Evolutionary conservation across 2,329 filamentous ascomycete genomes (phyloP), one percentile per base, ranked within the genome.

Genomic region (Xylariales sp.): DNA sequence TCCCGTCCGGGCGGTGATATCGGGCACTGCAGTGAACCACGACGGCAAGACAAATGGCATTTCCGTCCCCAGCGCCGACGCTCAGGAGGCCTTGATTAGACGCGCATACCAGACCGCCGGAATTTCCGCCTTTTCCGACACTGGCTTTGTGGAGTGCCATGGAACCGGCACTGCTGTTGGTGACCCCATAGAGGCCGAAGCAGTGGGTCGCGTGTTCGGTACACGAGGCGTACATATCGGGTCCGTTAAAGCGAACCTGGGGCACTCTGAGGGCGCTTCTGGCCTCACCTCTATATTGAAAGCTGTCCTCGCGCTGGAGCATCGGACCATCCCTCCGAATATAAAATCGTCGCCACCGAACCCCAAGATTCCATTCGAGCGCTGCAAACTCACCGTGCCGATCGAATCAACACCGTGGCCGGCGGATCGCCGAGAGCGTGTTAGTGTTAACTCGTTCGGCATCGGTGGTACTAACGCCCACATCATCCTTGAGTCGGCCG

Each of bases 41-140:
- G 67, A 72, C 40, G 72, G 72, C 2, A 53, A 38, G 18, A 57
- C 70, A 50, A 10, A 52, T 4, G 71, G 70, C 0, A 67, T 76
- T 23, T 68, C 69, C 0, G 59, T 66, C 28, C 74, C 74, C 0
- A 70, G 49, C 29, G 38, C 35, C 0, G 39, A 49, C 1, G 60
- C 63, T 0, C 70, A 73, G 41, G 52, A 49, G 10, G 47, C 36
- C 1, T 42, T 66, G 1, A 66, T 67, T n/a, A 39, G 53, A 18
- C 45, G 48, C 11, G 56, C 58, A 0, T 70, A 69, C 41, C 14
- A 15, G 0, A 38, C 41, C 5, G 58, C 61, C 1, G 63, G 54
- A 5, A 49, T 60, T 1, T 44, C 55, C 38, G 41, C n/a, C 30
- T 38, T 11, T 48, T 45, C 1, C 42, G 51, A 16, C 54, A 47